Base-by-base conservation (phyloP, 306 rosid species). In the Dryas drummondii region DNA sequence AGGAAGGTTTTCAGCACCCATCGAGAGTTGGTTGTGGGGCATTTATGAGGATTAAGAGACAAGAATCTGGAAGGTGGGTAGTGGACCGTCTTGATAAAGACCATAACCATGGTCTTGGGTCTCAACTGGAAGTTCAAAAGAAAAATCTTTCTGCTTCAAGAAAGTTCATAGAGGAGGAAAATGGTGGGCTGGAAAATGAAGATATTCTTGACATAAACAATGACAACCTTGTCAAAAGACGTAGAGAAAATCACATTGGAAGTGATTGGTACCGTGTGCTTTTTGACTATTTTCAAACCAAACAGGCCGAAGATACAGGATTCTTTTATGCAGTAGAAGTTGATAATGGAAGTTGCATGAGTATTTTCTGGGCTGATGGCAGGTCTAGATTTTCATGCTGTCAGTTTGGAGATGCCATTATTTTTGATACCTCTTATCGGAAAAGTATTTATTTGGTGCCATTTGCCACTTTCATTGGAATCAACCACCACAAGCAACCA, bases 281-380 rank as follows among this genome's bases (percentile, higher is more conserved):
- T 75, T 75, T 86, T 58, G 98, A 90, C 61, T 94, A 91, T 87
- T 91, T 90, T 79, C 98, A 94, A 77, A 80, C 85, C 78, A 88
- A 71, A 72, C 98, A 91, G 77, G 89, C 97, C 10, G 97, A 91
- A 85, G 98, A 94, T 80, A 90, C 92, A n/a, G 96, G 96, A 41
- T 94, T 94, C 84, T 94, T 94, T 78, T 85, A 91, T 79, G 88
- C 98, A 32, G 84, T 87, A 32, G 96, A 91, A 83, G 92, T 90
- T 70, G 93, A 84, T 58, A 77, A 85, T 77, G 91, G 96, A 70
- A 86, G 70, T 58, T 90, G 96, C 90, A 85, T 90, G 98, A 94
- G 89, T 85, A 58, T 94, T 76, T 94, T 94, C 84, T 94, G 97
- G 98, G 97, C 98, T 37, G 98, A 94, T 82, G 97, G 98, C 66